These are phyloP conservation scores for Sporobolus alterniflorus DNA, from an alignment of 202 grass and related monocot species.

Conservation along the genomic window DNA sequence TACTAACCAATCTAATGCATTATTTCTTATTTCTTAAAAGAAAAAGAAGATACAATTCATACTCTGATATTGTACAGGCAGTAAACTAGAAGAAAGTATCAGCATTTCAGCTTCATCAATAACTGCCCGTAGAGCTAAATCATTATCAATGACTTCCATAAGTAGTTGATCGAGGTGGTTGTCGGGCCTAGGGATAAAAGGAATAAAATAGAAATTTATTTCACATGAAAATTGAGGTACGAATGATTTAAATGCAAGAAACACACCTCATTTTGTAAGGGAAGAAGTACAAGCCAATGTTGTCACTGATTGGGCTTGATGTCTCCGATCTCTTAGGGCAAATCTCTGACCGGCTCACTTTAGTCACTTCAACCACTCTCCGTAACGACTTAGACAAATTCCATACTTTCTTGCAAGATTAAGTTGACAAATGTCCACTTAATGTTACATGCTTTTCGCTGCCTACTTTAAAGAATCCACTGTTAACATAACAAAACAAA, in stretches of 20 bases:
- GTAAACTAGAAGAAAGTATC: constrained; percentile 63
- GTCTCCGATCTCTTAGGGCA: constrained; percentile 73
- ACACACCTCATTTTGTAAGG: constrained; percentile 50
- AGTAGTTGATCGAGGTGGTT: constrained; percentile 37
- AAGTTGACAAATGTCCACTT: constrained; percentile 58
- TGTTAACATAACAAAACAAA: constrained; percentile 30
- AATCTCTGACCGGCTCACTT: constrained; percentile 41
- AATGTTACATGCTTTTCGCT: constrained; percentile 29
- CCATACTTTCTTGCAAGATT: constrained; percentile 57
- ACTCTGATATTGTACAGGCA: constrained; percentile 59
- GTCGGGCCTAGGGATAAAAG: constrained; percentile 42
- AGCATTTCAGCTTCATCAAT: constrained; percentile 60
- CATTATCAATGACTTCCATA: constrained; percentile 50
- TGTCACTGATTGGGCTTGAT: constrained; percentile 41
- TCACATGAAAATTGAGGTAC: neutral
- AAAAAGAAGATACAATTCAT: constrained; percentile 11
- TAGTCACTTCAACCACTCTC: constrained; percentile 40
- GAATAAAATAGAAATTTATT: neutral
- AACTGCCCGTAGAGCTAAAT: constrained; percentile 47
- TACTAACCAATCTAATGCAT: neutral
- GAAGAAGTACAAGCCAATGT: constrained; percentile 78
- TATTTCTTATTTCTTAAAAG: neutral
- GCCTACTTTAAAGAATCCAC: constrained; percentile 50
- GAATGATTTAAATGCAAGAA: neutral
- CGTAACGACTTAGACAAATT: constrained; percentile 40